Conservation (phyloP, 179 eudicot genomes). For the Nepenthes alata region DNA sequence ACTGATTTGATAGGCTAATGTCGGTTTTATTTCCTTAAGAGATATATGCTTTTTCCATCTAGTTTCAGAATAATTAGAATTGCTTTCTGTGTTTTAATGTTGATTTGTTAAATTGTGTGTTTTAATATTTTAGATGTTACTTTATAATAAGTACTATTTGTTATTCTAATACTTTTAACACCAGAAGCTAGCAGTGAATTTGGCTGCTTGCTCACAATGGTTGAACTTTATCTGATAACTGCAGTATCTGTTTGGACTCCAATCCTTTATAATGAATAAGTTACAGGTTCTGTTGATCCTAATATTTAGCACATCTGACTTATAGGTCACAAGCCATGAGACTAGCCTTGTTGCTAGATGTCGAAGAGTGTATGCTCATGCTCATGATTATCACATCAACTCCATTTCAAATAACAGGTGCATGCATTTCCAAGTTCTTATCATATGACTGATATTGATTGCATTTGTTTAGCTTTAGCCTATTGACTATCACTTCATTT, state of each 20-base stretch:
- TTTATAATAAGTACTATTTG: too few relatives aligned
- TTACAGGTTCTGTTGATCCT: background rate
- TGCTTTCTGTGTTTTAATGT: too few relatives aligned
- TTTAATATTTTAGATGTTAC: too few relatives aligned
- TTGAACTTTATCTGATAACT: background rate
- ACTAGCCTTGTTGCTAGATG: conserved; percentile 82
- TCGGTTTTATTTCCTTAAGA: too few relatives aligned
- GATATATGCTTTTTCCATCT: too few relatives aligned
- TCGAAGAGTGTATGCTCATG: conserved; percentile 92
- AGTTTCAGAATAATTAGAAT: too few relatives aligned
- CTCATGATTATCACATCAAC: conserved; percentile 92
- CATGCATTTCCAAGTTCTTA: background rate
- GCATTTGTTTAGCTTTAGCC: background rate
- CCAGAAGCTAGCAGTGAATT: too few relatives aligned
- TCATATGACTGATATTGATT: too few relatives aligned
- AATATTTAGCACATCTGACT: background rate
- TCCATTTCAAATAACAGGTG: conserved; percentile 93
- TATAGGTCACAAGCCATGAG: conserved; percentile 73
- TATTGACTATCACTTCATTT: background rate
- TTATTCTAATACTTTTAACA: too few relatives aligned
- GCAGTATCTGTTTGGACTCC: background rate
- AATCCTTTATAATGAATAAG: background rate
- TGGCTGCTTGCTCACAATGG: background rate
- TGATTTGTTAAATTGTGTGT: too few relatives aligned
- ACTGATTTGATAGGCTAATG: too few relatives aligned